A percentile compares a stretch with the other conserved stretches of the same genome.
Evolutionary conservation across 345 rosid species (phyloP).

Genomic region (Citrus trifoliata): DNA sequence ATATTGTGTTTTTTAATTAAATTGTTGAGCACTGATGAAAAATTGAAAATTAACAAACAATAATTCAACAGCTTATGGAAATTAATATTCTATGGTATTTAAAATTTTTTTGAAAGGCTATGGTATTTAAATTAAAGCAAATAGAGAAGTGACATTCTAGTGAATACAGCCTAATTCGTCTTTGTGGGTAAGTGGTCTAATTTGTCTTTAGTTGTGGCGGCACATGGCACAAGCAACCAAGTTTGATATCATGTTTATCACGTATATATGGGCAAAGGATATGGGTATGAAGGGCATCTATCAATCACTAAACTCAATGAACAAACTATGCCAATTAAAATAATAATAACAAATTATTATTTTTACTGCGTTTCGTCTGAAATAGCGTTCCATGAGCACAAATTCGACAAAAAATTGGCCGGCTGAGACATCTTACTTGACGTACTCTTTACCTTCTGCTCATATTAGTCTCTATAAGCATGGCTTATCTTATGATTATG

Average conservation of each 20-base stretch:
- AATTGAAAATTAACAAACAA: background rate
- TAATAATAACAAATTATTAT: background rate
- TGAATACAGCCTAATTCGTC: conserved; percentile 14
- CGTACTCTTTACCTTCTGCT: conserved; percentile 37
- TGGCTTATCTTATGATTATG: background rate
- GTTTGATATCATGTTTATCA: conserved; percentile 8
- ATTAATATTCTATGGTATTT: background rate
- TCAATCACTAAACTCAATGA: conserved; percentile 33
- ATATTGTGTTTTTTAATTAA: too few relatives aligned
- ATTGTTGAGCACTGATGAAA: background rate
- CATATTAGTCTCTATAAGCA: conserved; percentile 1
- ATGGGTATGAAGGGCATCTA: conserved; percentile 33
- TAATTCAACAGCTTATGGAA: background rate
- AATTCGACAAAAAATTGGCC: conserved; percentile 61
- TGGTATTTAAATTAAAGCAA: background rate
- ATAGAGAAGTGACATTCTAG: background rate
- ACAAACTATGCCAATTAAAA: background rate
- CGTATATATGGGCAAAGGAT: conserved; percentile 8
- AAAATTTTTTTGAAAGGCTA: background rate
- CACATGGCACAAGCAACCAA: conserved; percentile 30
- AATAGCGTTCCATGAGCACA: conserved; percentile 21
- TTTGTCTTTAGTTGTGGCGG: conserved; percentile 50
- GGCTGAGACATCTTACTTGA: conserved; percentile 59
- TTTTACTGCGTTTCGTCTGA: conserved; percentile 24
- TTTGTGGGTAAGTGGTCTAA: conserved; percentile 26